phyloP scores from a whole-genome alignment of 306 rosid species.

The Biancaea sappan region DNA sequence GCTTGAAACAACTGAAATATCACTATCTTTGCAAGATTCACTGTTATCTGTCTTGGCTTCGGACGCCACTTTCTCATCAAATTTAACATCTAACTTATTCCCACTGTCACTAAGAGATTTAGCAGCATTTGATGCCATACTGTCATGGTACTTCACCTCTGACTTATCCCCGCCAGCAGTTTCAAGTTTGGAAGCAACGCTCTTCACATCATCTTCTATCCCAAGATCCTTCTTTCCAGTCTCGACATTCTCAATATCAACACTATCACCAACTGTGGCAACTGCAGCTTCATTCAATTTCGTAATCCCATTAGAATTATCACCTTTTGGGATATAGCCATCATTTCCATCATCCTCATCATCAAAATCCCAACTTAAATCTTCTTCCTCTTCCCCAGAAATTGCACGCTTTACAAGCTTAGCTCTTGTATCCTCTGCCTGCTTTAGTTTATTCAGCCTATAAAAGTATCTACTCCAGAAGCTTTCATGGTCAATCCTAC shows the following conservation, averaged over 20 bases:
- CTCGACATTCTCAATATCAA: conserved; percentile 25
- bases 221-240: conserved; percentile 29
- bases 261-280: conserved; percentile 7
- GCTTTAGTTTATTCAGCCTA: conserved; percentile 65
- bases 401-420: conserved; percentile 79
- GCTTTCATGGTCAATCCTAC: conserved; percentile 47
- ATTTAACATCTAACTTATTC: conserved; percentile 41
- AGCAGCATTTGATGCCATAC: conserved; percentile 30
- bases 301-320: conserved; percentile 38
- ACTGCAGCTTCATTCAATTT: conserved; percentile 23
- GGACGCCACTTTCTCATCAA: conserved; percentile 37
- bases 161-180: conserved; percentile 34
- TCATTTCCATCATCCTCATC: conserved; percentile 41
- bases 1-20: conserved; percentile 80
- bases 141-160: conserved; percentile 20
- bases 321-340: conserved; percentile 38
- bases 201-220: conserved; percentile 27
- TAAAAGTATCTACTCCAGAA: conserved; percentile 85
- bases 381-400: conserved; percentile 71
- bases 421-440: conserved; percentile 75
- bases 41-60: conserved; percentile 51
- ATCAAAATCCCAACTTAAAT: conserved; percentile 92
- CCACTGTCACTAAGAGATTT: conserved; percentile 32
- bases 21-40: conserved; percentile 76
- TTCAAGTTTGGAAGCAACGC: conserved; percentile 31